Evolutionary conservation across 306 rosid genomes (phyloP).

Genomic region (Leucaena leucocephala): DNA sequence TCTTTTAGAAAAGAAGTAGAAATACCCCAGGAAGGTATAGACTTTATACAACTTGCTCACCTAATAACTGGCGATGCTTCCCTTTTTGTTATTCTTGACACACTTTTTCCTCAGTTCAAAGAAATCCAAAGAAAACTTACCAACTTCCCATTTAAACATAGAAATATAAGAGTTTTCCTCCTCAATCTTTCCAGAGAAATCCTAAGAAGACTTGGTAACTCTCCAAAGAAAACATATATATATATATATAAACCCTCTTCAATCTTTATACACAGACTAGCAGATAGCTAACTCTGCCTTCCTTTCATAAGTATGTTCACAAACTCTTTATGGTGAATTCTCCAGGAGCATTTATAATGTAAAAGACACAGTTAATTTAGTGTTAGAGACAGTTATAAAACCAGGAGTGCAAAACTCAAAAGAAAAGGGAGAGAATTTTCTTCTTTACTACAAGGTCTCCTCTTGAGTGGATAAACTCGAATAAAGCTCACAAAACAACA

Average conservation of each 20-base stretch:
- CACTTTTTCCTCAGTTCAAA: conserved; percentile 4
- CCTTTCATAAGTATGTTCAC: conserved; percentile 22
- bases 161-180: no score
- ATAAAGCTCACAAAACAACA: conserved; percentile 31
- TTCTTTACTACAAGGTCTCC: conserved; percentile 22
- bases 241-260: background rate
- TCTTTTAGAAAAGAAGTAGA: background rate
- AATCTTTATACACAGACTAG: background rate
- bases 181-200: background rate
- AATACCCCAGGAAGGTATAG: background rate
- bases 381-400: background rate
- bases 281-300: conserved; percentile 38
- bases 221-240: background rate
- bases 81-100: background rate
- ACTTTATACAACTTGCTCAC: background rate
- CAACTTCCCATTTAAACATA: background rate
- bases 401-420: conserved; percentile 17
- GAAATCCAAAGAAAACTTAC: conserved; percentile 21
- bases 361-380: background rate
- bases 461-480: conserved; percentile 41
- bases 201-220: background rate
- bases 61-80: background rate
- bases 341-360: no score
- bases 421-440: background rate
- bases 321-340: background rate